Base-by-base conservation (phyloP, 176 grass and related monocot species). In the Oryza australiensis region DNA sequence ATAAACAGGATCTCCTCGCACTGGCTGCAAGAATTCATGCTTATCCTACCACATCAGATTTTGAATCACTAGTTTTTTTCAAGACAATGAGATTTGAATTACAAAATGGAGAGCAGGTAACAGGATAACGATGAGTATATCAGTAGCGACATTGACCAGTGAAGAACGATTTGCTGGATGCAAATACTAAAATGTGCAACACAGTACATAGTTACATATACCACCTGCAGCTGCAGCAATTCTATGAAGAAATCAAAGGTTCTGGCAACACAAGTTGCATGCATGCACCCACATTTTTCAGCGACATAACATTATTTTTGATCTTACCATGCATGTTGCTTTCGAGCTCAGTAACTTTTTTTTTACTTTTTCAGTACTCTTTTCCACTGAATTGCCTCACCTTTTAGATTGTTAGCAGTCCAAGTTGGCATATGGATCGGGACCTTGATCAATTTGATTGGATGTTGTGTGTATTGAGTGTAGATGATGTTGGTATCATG, bases 121-220 rank as follows among this genome's bases (percentile, higher is more conserved):
- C 12, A 15, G 73, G 62, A 82, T 82, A 83, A 22, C 26, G 38
- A 83, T 65, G 80, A 82, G 37, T 2, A 29, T 0, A 22, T 20
- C 23, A 71, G 79, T 1, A 1, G 24, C 24, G 33, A 73, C 5
- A 38, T 18, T 0, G 12, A 73, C 68, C 38, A 49, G 27, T 65
- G 41, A 49, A 26, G 37, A 38, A 20, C 9, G 55, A 60, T 60
- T 49, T 23, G 55, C 55, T 10, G 45, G 12, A 45, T 62, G 22
- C 26, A 29, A 29, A 12, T 81, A 32, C 22, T 60, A 24, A 28
- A 40, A 29, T 7, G 3, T 43, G 18, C 26, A 46, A 38, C 40
- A 72, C 18, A 9, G 22, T 24, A 9, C 7, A 37, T 37, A 37
- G 35, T 37, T 37, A 60, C 55, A 24, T 60, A 24, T 60, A 24